A percentile compares a stretch with the other conserved stretches of the same genome.
phyloP scores from a whole-genome alignment of 768 basidiomycete genomes.

The Kwoniella sp. region DNA sequence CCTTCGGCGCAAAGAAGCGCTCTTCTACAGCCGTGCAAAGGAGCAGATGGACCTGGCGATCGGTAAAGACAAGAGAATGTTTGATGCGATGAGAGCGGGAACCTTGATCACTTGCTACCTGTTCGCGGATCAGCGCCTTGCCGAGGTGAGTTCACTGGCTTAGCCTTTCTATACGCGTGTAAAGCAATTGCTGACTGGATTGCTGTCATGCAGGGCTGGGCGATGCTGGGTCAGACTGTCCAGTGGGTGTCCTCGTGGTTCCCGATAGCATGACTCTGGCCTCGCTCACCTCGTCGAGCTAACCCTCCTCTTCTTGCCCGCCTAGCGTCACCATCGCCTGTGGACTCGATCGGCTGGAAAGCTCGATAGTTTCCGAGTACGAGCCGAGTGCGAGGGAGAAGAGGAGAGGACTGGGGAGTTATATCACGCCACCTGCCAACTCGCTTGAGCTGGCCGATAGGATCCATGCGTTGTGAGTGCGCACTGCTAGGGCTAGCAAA shows the following conservation, averaged over 20 bases:
- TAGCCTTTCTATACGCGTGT: too few relatives aligned
- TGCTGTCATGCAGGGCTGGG: conserved; percentile 21
- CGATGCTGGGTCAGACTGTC: conserved; percentile 22
- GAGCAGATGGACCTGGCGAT: conserved; percentile 22
- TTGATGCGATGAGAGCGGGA: conserved; percentile 33
- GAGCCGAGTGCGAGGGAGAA: conserved; percentile 1
- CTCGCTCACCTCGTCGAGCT: background rate
- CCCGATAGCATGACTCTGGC: background rate
- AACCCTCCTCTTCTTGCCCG: background rate
- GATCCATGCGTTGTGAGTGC: conserved; percentile 38
- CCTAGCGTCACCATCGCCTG: conserved; percentile 21
- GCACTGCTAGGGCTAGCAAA: too few relatives aligned
- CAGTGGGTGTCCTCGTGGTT: conserved; percentile 6
- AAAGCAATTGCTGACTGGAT: background rate
- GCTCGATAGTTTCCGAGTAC: conserved; percentile 3
- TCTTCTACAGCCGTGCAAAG: conserved; percentile 14
- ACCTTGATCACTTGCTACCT: conserved; percentile 26
- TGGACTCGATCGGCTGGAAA: conserved; percentile 21
- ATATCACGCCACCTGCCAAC: background rate
- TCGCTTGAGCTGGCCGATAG: conserved; percentile 29
- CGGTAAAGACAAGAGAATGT: conserved; percentile 1
- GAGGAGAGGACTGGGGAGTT: background rate
- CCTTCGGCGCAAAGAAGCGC: conserved; percentile 14
- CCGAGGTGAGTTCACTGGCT: conserved; percentile 30
- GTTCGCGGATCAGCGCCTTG: conserved; percentile 11